Conservation (phyloP, 345 rosid genomes). For the Triadica sebifera region DNA sequence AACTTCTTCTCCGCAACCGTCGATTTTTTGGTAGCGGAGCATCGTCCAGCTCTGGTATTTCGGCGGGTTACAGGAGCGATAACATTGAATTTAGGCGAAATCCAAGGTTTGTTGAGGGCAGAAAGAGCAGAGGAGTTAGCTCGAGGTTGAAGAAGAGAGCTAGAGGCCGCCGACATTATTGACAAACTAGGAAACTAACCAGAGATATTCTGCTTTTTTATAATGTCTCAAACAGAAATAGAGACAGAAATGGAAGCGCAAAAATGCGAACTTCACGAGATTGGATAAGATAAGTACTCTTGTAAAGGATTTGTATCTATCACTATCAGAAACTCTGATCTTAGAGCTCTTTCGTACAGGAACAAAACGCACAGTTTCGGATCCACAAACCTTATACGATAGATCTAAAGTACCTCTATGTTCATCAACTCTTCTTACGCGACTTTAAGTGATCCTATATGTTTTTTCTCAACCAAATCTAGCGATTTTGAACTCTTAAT, state of each 20-base stretch:
- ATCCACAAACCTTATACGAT: neutral
- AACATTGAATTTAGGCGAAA: slow-evolving; percentile 41
- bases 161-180: slow-evolving; percentile 55
- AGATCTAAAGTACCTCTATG: neutral
- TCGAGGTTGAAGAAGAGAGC: slow-evolving; percentile 41
- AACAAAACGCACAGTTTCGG: neutral
- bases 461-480: neutral
- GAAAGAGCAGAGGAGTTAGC: slow-evolving; percentile 29
- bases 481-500: neutral
- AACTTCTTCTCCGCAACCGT: slow-evolving; percentile 40
- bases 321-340: neutral
- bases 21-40: slow-evolving; percentile 34
- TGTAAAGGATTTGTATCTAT: neutral
- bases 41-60: slow-evolving; percentile 24
- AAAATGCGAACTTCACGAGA: neutral
- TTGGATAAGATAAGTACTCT: neutral
- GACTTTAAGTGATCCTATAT: neutral
- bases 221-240: neutral
- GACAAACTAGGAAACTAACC: neutral
- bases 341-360: too few relatives aligned
- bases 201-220: neutral
- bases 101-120: slow-evolving; percentile 23
- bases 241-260: neutral
- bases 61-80: slow-evolving; percentile 24
- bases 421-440: neutral